A percentile compares a stretch with the other conserved stretches of the same genome.
These are phyloP conservation scores for Hyaloperonospora brassicae DNA, from an alignment of 352 stramenopile genomes.

Conservation along the genomic window DNA sequence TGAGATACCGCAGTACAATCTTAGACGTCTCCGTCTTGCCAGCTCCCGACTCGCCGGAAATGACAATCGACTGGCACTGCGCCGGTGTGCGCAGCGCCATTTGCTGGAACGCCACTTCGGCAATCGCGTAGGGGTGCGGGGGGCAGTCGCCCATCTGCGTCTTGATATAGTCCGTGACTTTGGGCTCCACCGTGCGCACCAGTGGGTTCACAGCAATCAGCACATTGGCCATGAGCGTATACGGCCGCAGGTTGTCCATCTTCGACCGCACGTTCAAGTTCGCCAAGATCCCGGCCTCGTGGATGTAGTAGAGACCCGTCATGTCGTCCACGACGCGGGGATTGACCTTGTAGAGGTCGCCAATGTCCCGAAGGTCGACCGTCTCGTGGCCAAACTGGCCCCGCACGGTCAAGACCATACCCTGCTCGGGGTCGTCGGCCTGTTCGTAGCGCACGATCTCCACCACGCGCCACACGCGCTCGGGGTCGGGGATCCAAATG, in stretches of 20 bases:
- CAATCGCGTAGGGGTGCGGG: constrained; percentile 76
- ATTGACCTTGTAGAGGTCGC: constrained; percentile 82
- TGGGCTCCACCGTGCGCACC: constrained; percentile 69
- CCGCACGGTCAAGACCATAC: constrained; percentile 58
- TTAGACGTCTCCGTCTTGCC: constrained; percentile 87
- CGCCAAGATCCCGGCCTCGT: constrained; percentile 79
- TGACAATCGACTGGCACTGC: constrained; percentile 84
- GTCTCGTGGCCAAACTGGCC: constrained; percentile 66
- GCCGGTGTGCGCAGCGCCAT: constrained; percentile 74
- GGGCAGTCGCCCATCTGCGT: constrained; percentile 82
- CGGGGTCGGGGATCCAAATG: constrained; percentile 81
- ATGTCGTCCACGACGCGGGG: constrained; percentile 83
- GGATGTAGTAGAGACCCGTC: constrained; percentile 85
- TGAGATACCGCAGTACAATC: constrained; percentile 85
- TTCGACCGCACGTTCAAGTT: constrained; percentile 72
- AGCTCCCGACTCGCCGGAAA: constrained; percentile 79
- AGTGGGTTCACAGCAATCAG: constrained; percentile 83
- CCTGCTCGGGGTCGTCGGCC: constrained; percentile 43
- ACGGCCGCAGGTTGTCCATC: constrained; percentile 65
- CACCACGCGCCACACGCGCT: constrained; percentile 78
- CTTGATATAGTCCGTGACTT: constrained; percentile 84
- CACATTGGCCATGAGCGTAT: constrained; percentile 87
- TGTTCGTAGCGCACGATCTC: constrained; percentile 58
- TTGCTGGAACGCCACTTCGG: constrained; percentile 85
- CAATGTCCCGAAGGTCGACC: constrained; percentile 74